Conservation (phyloP, 768 basidiomycete genomes). For the Clitopilus hobsonii region DNA sequence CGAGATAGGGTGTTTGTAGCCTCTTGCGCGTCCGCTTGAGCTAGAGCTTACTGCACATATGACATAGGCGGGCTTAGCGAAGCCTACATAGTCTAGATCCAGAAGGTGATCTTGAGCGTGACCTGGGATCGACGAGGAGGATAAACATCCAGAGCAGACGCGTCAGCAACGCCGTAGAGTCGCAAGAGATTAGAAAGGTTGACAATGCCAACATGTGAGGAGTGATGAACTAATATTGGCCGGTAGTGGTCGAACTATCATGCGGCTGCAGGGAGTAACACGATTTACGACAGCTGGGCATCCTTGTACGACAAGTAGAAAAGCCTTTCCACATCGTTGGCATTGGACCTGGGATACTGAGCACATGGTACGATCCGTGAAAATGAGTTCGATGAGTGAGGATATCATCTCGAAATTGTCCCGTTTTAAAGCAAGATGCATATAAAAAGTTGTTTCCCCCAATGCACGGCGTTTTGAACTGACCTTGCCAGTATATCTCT, state of each 20-base stretch:
- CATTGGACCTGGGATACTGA: background rate
- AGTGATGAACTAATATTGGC: background rate
- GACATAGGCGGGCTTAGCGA: no score
- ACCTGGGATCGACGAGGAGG: no score
- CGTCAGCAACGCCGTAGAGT: background rate
- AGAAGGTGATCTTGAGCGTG: no score
- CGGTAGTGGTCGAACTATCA: background rate
- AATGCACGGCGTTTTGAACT: background rate
- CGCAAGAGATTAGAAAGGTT: background rate
- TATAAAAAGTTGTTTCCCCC: background rate
- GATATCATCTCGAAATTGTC: no score
- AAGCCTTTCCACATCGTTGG: background rate
- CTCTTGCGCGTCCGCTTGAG: no score
- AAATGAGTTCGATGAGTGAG: background rate
- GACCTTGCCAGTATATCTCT: no score
- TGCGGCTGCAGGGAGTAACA: background rate
- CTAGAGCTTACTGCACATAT: no score
- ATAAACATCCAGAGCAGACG: no score
- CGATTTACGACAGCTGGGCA: background rate
- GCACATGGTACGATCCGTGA: background rate
- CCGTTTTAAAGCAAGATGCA: background rate
- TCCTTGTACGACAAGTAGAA: background rate
- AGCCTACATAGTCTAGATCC: no score
- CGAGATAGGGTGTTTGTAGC: no score
- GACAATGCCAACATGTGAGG: background rate